Conservation (phyloP, 2,329 filamentous ascomycete genomes). For the Cladosporium sphaerospermum region DNA sequence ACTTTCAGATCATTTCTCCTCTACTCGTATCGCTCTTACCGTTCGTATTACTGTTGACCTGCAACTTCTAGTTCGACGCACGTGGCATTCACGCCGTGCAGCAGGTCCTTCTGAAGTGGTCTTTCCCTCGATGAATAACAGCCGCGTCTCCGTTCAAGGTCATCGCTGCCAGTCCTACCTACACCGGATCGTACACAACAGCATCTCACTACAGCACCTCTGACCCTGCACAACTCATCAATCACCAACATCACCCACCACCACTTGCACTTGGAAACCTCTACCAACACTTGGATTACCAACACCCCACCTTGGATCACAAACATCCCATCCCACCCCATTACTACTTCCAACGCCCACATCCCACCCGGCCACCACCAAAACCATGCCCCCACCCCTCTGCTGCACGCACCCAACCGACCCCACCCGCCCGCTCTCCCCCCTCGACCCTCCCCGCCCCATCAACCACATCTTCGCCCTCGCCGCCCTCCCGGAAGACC, state of each 20-base stretch:
- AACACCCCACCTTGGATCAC: background rate
- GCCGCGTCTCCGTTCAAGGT: no score
- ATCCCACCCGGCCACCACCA: background rate
- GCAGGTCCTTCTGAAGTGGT: background rate
- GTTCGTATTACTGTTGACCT: background rate
- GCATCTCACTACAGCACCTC: no score
- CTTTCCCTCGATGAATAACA: no score
- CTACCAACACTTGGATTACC: background rate
- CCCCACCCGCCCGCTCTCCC: slow-evolving; percentile 17
- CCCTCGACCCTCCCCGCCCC: slow-evolving; percentile 7
- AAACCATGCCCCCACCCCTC: slow-evolving; percentile 5
- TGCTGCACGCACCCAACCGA: slow-evolving; percentile 19
- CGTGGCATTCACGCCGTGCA: background rate
- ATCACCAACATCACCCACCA: background rate
- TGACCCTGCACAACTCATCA: background rate
- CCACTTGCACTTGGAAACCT: background rate
- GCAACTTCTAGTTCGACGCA: background rate
- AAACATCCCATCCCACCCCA: background rate
- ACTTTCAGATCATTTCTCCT: no score
- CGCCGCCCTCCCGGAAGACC: slow-evolving; percentile 26
- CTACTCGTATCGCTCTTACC: no score
- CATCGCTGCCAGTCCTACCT: background rate
- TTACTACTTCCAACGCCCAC: background rate
- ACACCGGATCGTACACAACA: no score
- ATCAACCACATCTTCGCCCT: slow-evolving; percentile 23